Percentiles rank a stretch among this genome's conserved stretches.
Evolutionary conservation across 371 early-diverging fungal species (phyloP).

Genomic region (Mucor racemosus): DNA sequence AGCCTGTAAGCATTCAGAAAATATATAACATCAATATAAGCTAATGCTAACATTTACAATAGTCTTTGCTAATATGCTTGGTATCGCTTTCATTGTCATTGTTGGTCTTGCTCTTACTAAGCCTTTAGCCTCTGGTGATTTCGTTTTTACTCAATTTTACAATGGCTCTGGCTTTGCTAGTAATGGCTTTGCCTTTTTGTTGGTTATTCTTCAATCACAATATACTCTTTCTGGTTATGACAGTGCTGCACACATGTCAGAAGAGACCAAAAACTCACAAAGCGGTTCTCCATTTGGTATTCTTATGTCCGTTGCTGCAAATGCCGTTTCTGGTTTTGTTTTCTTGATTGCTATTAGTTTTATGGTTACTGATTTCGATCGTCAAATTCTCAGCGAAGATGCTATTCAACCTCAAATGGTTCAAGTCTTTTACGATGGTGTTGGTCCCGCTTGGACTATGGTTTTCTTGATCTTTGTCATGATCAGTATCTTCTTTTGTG

Average conservation of each 20-base stretch:
- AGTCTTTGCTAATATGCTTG: constrained; percentile 56
- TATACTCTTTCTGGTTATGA: constrained; percentile 76
- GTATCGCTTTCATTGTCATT: constrained; percentile 58
- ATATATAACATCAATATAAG: not conserved
- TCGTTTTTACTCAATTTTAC: constrained; percentile 54
- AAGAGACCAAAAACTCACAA: constrained; percentile 73
- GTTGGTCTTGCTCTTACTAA: constrained; percentile 54
- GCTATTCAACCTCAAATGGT: constrained; percentile 60
- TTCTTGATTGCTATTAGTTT: constrained; percentile 62
- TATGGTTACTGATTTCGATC: constrained; percentile 57
- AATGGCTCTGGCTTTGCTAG: constrained; percentile 59
- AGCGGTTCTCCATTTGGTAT: constrained; percentile 65
- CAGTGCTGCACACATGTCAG: constrained; percentile 74
- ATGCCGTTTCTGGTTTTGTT: constrained; percentile 59
- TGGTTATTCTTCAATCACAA: constrained; percentile 64
- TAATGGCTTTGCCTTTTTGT: constrained; percentile 56
- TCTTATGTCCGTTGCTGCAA: constrained; percentile 62
- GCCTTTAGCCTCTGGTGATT: constrained; percentile 40
- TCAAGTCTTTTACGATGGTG: constrained; percentile 70
- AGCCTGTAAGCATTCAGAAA: constrained; percentile 39
- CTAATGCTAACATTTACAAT: not conserved
- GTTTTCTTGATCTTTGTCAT: constrained; percentile 62
- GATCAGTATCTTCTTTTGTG: constrained; percentile 62
- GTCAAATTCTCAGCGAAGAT: constrained; percentile 44
- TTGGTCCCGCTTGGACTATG: constrained; percentile 58